These are phyloP conservation scores for Escallonia herrerae DNA, from an alignment of 129 eudicot species.

Conservation along the genomic window DNA sequence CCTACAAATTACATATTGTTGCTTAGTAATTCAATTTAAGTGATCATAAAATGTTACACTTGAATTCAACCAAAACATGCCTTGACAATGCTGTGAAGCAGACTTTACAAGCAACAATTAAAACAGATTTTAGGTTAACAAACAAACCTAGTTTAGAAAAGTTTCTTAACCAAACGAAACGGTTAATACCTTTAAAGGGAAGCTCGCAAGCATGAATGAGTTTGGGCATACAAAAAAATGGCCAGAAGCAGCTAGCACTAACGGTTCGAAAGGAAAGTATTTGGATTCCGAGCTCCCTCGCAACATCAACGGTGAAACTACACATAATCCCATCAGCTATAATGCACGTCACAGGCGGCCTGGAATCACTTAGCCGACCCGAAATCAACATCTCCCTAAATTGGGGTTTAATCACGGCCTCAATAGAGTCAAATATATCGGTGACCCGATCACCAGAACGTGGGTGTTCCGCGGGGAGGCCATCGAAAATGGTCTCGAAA, in stretches of 20 bases:
- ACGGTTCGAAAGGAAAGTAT: background rate
- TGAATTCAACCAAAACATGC: too few species aligned
- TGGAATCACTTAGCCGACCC: background rate
- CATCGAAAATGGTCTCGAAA: slow-evolving; percentile 13
- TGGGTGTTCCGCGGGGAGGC: slow-evolving; percentile 11
- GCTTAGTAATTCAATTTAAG: too few species aligned
- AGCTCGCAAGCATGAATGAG: slow-evolving; percentile 1
- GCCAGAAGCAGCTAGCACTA: background rate
- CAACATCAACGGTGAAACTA: slow-evolving; percentile 5
- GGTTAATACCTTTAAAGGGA: background rate
- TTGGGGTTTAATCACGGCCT: background rate
- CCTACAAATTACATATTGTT: too few species aligned
- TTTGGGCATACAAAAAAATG: background rate
- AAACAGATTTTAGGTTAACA: too few species aligned
- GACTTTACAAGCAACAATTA: too few species aligned
- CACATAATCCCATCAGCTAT: slow-evolving; percentile 5
- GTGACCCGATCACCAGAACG: background rate
- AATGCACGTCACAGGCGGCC: slow-evolving; percentile 5
- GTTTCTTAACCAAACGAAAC: too few species aligned
- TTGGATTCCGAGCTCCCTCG: slow-evolving; percentile 2
- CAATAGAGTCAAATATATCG: background rate
- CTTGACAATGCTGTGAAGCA: too few species aligned
- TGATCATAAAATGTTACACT: too few species aligned
- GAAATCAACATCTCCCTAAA: slow-evolving; percentile 5
- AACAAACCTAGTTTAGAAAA: too few species aligned